A percentile compares a stretch with the other conserved stretches of the same genome.
These are phyloP conservation scores for Boeremia exigua DNA, from an alignment of 2,329 filamentous ascomycete species.

Conservation along the genomic window DNA sequence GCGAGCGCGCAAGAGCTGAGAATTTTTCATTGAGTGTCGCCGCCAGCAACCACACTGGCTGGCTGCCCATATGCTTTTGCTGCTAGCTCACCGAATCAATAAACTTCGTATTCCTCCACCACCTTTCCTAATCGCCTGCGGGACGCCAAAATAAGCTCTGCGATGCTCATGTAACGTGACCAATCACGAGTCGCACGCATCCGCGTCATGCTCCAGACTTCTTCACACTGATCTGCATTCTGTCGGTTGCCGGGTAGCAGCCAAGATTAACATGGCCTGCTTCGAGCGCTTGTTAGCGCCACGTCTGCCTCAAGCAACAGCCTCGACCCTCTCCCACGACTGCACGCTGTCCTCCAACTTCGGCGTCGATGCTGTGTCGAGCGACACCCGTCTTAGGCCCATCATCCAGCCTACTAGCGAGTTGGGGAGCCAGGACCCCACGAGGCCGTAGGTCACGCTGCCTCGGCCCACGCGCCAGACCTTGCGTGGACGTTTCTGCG, in stretches of 20 bases:
- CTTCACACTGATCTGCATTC: slow-evolving; percentile 13
- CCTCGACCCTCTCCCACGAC: slow-evolving; percentile 49
- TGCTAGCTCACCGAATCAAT: slow-evolving; percentile 10
- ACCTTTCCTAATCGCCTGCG: slow-evolving; percentile 17
- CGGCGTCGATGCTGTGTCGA: slow-evolving; percentile 40
- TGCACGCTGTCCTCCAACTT: slow-evolving; percentile 54
- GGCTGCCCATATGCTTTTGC: background rate
- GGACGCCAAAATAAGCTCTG: slow-evolving; percentile 6
- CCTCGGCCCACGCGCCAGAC: slow-evolving; percentile 84
- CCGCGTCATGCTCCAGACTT: slow-evolving; percentile 9
- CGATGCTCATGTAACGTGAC: slow-evolving; percentile 7
- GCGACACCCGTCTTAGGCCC: slow-evolving; percentile 68
- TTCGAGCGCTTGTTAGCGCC: background rate
- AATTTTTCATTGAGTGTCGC: slow-evolving; percentile 9
- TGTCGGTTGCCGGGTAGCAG: slow-evolving; percentile 5
- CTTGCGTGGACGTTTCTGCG: slow-evolving; percentile 63
- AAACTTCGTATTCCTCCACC: slow-evolving; percentile 27
- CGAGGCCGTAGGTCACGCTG: slow-evolving; percentile 81
- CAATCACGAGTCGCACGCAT: slow-evolving; percentile 7
- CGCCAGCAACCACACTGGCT: background rate
- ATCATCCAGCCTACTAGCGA: slow-evolving; percentile 89
- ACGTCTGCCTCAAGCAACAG: background rate
- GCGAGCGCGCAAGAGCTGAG: slow-evolving; percentile 17
- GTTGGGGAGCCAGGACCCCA: slow-evolving; percentile 80
- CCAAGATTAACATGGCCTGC: slow-evolving; percentile 6